Conservation (phyloP, 2,329 filamentous ascomycete species). For the Xylariaceae sp. region DNA sequence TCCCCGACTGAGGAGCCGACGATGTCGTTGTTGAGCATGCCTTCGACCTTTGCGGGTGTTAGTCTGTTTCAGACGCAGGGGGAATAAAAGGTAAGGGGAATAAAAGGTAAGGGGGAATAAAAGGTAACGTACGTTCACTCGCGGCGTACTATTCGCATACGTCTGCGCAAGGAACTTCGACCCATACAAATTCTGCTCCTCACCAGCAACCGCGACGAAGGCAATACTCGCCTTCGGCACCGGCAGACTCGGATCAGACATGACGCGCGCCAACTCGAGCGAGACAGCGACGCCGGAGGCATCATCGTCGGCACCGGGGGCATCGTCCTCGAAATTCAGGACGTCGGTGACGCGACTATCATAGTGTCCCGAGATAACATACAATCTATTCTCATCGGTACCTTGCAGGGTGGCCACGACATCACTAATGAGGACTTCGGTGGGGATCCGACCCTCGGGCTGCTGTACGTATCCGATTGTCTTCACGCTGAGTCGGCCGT, state of each 20-base stretch:
- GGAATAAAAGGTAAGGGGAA: background rate
- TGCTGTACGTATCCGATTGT: conserved; percentile 48
- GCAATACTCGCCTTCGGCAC: conserved; percentile 48
- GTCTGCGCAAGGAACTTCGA: conserved; percentile 47
- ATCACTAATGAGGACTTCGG: conserved; percentile 49
- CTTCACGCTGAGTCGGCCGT: conserved; percentile 47
- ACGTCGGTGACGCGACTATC: conserved; percentile 48
- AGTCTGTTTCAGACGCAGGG: background rate
- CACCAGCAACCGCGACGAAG: conserved; percentile 52
- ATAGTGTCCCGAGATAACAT: conserved; percentile 53
- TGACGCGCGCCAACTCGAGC: conserved; percentile 50
- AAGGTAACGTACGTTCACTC: conserved; percentile 34
- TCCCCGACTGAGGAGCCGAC: conserved; percentile 47
- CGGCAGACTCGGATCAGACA: conserved; percentile 38
- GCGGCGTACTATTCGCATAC: conserved; percentile 41
- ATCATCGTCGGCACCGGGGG: conserved; percentile 55
- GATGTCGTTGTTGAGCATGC: conserved; percentile 54
- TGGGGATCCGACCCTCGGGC: conserved; percentile 41
- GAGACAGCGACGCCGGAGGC: conserved; percentile 50
- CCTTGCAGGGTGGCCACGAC: conserved; percentile 49
- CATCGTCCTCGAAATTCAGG: conserved; percentile 46
- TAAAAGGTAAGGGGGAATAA: no score
- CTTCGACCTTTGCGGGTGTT: conserved; percentile 41
- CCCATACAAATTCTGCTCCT: conserved; percentile 53
- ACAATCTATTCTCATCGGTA: conserved; percentile 40